phyloP scores from a whole-genome alignment of 2,329 filamentous ascomycete genomes.

The Aspergillus terreus region DNA sequence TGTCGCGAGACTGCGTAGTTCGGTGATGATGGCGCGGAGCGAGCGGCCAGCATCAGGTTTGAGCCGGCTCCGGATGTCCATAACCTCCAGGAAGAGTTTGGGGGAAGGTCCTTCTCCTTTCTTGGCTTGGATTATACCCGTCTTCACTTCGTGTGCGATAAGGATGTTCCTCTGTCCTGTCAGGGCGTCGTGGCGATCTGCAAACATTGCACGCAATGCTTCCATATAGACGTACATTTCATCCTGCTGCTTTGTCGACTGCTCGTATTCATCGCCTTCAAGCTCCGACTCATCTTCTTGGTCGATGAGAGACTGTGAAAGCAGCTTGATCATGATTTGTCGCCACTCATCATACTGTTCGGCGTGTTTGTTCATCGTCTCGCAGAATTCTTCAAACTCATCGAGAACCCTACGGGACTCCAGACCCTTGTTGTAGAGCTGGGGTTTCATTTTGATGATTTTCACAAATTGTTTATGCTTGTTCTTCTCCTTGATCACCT shows the following conservation, averaged over 20 bases:
- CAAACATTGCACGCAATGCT: slow-evolving; percentile 68
- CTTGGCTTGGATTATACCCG: slow-evolving; percentile 58
- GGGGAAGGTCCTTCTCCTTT: slow-evolving; percentile 68
- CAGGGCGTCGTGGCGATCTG: slow-evolving; percentile 73
- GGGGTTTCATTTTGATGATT: slow-evolving; percentile 58
- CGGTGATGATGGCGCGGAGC: slow-evolving; percentile 65
- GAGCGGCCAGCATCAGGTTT: slow-evolving; percentile 53
- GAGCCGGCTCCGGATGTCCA: slow-evolving; percentile 43
- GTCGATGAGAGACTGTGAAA: slow-evolving; percentile 75
- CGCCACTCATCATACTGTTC: slow-evolving; percentile 71
- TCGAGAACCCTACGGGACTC: slow-evolving; percentile 67
- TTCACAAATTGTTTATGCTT: slow-evolving; percentile 55
- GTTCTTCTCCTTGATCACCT: slow-evolving; percentile 53
- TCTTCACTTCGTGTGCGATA: slow-evolving; percentile 67
- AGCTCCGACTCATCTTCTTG: slow-evolving; percentile 71
- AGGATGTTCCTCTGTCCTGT: slow-evolving; percentile 74
- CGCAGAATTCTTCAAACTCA: slow-evolving; percentile 62
- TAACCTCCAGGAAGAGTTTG: slow-evolving; percentile 52
- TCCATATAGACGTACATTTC: slow-evolving; percentile 84
- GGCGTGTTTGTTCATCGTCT: slow-evolving; percentile 68
- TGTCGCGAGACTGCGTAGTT: slow-evolving; percentile 62
- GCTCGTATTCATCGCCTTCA: slow-evolving; percentile 85
- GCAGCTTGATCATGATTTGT: slow-evolving; percentile 65
- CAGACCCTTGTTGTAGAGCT: slow-evolving; percentile 60
- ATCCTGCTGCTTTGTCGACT: slow-evolving; percentile 83